Base-by-base conservation (phyloP, 345 rosid species). In the Populus nigra region DNA sequence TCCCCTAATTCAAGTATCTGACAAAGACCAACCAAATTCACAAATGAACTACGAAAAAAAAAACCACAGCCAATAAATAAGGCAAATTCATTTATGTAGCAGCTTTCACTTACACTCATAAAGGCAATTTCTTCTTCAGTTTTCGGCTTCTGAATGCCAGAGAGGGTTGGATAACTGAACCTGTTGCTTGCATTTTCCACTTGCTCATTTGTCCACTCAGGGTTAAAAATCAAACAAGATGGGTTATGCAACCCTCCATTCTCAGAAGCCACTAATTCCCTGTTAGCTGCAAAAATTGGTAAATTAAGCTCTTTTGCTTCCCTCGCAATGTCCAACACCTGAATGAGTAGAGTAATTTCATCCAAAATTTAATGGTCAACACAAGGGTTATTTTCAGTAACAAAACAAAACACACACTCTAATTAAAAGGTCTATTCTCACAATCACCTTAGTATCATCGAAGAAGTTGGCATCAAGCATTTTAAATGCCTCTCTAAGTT, bases 1-100 rank as follows among this genome's bases (percentile, higher is more conserved):
- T 85, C 89, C 78, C 95, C 96, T 20, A 94, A 86, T 87, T 93
- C 96, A 84, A 90, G 84, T 83, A 94, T 85, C 97, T 94, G 88
- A 35, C 20, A 74, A 79, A 75, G 65, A 79, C 55, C 8, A 22
- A 69, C 47, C 53, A 25, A 69, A 31, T 71, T 43, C 33, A 69
- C 1, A 65, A 10, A 55, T 50, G 6, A 33, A 41, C 39, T 7
- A 20, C 23, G 5, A 18, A 43, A n/a, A 53, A 1, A 27, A 68
- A 1, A 45, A 18, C 55, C 27, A 59, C 17, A 20, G 39, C 65
- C 63, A 68, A 76, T 17, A 23, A 27, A 36, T 20, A 33, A 63
- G 31, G 27, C 22, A 29, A 53, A 38, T 35, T 76, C 16, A 53
- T 53, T 25, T 13, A 3, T 22, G 29, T 16, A 10, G n/a, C 31